Percentiles rank a stretch among this genome's conserved stretches.
Conservation (phyloP, 176 grass and related monocot genomes). For the Guadua angustifolia region DNA sequence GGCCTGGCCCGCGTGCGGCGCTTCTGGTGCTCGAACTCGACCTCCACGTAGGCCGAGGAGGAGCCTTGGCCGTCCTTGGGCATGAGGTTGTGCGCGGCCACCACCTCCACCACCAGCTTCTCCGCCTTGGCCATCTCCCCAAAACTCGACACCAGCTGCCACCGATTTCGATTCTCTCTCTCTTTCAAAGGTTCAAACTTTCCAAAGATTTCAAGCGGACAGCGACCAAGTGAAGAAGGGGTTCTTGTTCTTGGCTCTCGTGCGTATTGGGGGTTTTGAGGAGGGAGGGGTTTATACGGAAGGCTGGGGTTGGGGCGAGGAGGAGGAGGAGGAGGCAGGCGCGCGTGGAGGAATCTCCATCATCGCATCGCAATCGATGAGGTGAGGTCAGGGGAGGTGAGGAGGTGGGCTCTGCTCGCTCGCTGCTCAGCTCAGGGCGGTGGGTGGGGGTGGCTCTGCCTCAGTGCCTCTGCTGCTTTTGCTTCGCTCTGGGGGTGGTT, state of each 20-base stretch:
- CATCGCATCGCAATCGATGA: constrained; percentile 58
- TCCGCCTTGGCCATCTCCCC: constrained; percentile 66
- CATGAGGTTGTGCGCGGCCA: constrained; percentile 94
- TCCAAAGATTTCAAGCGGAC: neutral
- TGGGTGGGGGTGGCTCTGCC: constrained; percentile 4
- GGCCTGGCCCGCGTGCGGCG: constrained; percentile 60
- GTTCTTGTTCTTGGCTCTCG: constrained; percentile 2
- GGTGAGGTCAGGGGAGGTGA: neutral
- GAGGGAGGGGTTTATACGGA: constrained; percentile 24
- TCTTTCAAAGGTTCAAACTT: constrained; percentile 7
- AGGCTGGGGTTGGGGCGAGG: neutral
- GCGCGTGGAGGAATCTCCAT: constrained; percentile 61
- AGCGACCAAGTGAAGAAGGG: neutral
- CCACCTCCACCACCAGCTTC: constrained; percentile 95
- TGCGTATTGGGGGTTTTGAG: neutral
- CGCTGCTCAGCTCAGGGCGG: constrained; percentile 21
- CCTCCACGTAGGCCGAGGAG: constrained; percentile 83
- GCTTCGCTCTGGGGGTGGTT: neutral
- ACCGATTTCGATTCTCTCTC: neutral
- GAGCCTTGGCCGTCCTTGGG: constrained; percentile 93
- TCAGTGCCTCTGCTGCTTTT: neutral
- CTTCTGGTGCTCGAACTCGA: constrained; percentile 92
- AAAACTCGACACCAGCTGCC: neutral
- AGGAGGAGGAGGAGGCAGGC: constrained; percentile 31
- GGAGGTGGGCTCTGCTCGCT: constrained; percentile 19